phyloP scores from a whole-genome alignment of 164 flowering plant genomes.

The Tetrastigma voinierianum region DNA sequence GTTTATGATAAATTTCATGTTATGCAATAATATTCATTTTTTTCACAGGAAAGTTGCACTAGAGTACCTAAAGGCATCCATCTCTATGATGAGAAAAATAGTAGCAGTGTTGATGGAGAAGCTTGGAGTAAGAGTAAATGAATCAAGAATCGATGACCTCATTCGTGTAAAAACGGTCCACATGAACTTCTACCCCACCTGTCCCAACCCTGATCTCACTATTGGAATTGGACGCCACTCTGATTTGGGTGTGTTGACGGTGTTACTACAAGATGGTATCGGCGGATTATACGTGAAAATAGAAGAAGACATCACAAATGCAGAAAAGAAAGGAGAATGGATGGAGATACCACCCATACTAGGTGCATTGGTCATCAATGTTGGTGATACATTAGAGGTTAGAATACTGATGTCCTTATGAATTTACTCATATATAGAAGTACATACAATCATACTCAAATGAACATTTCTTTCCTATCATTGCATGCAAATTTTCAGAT shows the following conservation, averaged over 20 bases:
- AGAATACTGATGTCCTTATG: too few species aligned
- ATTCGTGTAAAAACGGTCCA: constrained; percentile 25
- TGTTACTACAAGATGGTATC: constrained; percentile 45
- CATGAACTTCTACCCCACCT: constrained; percentile 46
- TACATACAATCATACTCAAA: too few species aligned
- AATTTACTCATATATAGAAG: too few species aligned
- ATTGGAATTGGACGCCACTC: constrained; percentile 50
- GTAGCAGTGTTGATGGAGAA: constrained; percentile 24
- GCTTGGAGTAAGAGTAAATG: constrained; percentile 33
- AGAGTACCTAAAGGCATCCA: constrained; percentile 30
- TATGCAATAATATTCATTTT: too few species aligned
- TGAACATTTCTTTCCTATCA: neutral
- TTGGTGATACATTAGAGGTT: constrained; percentile 44
- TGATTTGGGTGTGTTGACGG: constrained; percentile 39
- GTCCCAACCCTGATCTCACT: constrained; percentile 48
- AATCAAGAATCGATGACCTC: constrained; percentile 24
- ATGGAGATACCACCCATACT: constrained; percentile 40
- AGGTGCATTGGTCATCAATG: constrained; percentile 44
- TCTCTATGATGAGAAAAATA: constrained; percentile 23
- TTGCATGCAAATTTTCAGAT: too few species aligned
- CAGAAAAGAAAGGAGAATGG: constrained; percentile 32
- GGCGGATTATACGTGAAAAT: constrained; percentile 46
- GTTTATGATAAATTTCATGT: too few species aligned
- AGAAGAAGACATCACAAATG: constrained; percentile 15
- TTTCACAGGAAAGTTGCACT: too few species aligned